Conservation (phyloP, 495 filamentous ascomycete genomes). For the Hypoxylon lenormandii region DNA sequence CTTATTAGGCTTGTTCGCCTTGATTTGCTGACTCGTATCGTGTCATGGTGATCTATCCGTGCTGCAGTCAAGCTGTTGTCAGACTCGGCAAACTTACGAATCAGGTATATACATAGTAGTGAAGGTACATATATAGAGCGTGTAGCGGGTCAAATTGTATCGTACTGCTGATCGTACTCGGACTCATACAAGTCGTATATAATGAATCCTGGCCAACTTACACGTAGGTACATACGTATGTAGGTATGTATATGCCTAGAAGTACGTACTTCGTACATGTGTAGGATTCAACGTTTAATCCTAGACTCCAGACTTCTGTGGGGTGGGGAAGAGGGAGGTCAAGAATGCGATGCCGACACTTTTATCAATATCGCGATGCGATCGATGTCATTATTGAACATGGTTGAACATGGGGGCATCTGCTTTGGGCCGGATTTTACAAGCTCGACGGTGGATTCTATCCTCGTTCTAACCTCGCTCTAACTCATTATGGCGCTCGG, state of each 20-base stretch:
- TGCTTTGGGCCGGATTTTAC: background rate
- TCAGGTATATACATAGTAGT: background rate
- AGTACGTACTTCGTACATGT: no score
- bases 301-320: background rate
- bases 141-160: no score
- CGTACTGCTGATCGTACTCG: background rate
- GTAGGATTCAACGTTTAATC: conserved; percentile 4
- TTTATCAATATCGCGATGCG: no score
- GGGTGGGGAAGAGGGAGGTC: background rate
- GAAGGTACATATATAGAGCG: no score
- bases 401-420: no score
- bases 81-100: conserved; percentile 11
- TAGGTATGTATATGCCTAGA: no score
- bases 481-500: background rate
- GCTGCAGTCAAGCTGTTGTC: conserved; percentile 35
- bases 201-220: no score
- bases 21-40: conserved; percentile 44
- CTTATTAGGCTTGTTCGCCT: conserved; percentile 20
- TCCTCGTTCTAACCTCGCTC: background rate
- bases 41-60: conserved; percentile 34
- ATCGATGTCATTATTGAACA: background rate
- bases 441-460: background rate
- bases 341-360: conserved; percentile 7
- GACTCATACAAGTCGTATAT: background rate
- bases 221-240: no score